Conservation (phyloP, 1,284 basidiomycete species). For the Xerocomus nothofagi region DNA sequence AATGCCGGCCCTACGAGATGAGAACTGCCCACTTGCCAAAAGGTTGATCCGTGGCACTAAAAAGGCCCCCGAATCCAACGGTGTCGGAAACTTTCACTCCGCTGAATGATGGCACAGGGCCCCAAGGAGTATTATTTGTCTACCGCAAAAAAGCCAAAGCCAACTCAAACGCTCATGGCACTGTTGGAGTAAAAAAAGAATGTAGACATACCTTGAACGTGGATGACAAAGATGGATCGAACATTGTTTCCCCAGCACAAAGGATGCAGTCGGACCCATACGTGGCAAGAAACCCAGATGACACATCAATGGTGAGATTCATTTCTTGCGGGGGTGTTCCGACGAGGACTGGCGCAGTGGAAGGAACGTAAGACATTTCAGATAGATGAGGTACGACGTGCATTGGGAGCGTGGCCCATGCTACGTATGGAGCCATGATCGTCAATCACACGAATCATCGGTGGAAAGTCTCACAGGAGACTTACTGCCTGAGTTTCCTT, state of each 20-base stretch:
- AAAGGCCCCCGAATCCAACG: conserved; percentile 28
- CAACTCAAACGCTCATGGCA: background rate
- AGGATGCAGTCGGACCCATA: conserved; percentile 29
- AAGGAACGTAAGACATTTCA: conserved; percentile 13
- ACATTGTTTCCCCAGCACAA: conserved; percentile 24
- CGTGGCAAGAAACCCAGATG: conserved; percentile 11
- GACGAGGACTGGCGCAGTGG: conserved; percentile 21
- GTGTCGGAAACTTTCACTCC: conserved; percentile 21
- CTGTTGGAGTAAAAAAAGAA: background rate
- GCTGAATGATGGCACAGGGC: conserved; percentile 17
- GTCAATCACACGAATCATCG: too few species aligned
- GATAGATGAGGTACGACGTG: conserved; percentile 19
- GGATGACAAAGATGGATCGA: conserved; percentile 28
- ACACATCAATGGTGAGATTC: conserved; percentile 26
- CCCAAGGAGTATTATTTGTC: conserved; percentile 22
- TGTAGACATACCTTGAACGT: conserved; percentile 28
- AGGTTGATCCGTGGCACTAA: conserved; percentile 7
- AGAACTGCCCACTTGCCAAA: conserved; percentile 18
- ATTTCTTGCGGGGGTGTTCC: conserved; percentile 31
- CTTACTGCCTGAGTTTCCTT: conserved; percentile 22
- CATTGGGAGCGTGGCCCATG: conserved; percentile 30
- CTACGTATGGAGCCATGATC: conserved; percentile 8
- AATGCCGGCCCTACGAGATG: background rate
- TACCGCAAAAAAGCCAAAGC: background rate
- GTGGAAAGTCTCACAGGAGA: background rate